phyloP scores from a whole-genome alignment of 2,329 filamentous ascomycete species.

The Cladosporium sp. region DNA sequence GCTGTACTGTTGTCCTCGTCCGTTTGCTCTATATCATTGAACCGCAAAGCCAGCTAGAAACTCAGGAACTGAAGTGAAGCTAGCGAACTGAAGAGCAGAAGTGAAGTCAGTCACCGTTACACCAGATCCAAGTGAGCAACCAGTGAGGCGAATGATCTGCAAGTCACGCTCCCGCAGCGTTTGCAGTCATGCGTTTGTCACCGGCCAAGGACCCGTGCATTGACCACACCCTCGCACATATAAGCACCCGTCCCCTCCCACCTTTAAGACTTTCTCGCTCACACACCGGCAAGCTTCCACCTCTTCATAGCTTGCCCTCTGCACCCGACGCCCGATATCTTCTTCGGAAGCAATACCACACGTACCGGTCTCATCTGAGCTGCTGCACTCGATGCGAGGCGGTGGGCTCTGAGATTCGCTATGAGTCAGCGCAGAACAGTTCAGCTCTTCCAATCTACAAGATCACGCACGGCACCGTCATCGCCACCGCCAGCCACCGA shows the following conservation, averaged over 20 bases:
- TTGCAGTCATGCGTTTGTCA: neutral
- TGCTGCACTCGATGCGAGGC: conserved; percentile 6
- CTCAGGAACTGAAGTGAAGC: neutral
- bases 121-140: neutral
- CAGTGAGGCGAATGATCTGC: neutral
- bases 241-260: neutral
- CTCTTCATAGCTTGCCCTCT: neutral
- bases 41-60: no score
- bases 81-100: neutral
- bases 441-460: neutral
- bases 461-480: no score
- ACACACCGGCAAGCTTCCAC: neutral
- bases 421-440: neutral
- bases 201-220: neutral
- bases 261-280: neutral
- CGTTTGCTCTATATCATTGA: neutral
- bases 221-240: neutral
- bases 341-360: neutral
- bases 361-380: neutral
- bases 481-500: no score
- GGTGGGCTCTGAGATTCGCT: neutral
- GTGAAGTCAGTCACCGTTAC: neutral
- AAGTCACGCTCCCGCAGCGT: neutral
- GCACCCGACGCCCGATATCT: conserved; percentile 19
- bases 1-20: neutral